Conservation (phyloP, 805 yeast species). For the Metschnikowia corniflorae region DNA sequence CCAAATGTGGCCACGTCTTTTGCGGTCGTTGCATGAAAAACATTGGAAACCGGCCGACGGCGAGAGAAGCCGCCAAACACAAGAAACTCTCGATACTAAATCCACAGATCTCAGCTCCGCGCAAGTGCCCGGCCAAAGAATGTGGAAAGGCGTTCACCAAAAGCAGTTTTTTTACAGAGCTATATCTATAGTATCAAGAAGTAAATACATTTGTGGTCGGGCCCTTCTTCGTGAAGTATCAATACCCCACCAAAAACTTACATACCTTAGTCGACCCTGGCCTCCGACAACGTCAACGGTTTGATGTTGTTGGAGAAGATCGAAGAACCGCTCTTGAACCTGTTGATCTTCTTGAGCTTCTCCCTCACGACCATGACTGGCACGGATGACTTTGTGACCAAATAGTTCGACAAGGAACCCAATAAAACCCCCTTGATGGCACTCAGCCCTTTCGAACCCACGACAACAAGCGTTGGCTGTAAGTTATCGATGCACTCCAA, state of each 20-base stretch:
- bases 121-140: slow-evolving; percentile 50
- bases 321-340: slow-evolving; percentile 46
- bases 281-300: slow-evolving; percentile 47
- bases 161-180: slow-evolving; percentile 52
- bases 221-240: no score
- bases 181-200: slow-evolving; percentile 30
- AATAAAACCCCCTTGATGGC: slow-evolving; percentile 71
- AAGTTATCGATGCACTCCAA: slow-evolving; percentile 67
- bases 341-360: slow-evolving; percentile 64
- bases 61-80: slow-evolving; percentile 17
- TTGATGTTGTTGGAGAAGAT: slow-evolving; percentile 55
- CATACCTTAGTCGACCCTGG: slow-evolving; percentile 42
- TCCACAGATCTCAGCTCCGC: slow-evolving; percentile 49
- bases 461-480: slow-evolving; percentile 69
- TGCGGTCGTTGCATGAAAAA: slow-evolving; percentile 82
- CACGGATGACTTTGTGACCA: slow-evolving; percentile 65
- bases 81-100: slow-evolving; percentile 25
- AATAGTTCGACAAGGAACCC: slow-evolving; percentile 69
- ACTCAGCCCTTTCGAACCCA: slow-evolving; percentile 71
- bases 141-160: slow-evolving; percentile 46
- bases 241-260: no score
- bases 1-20: slow-evolving; percentile 75
- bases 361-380: slow-evolving; percentile 81
- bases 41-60: slow-evolving; percentile 45
- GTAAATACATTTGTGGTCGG: no score